Evolutionary conservation across 495 filamentous ascomycete species (phyloP).

Genomic region (Neurospora sp.): DNA sequence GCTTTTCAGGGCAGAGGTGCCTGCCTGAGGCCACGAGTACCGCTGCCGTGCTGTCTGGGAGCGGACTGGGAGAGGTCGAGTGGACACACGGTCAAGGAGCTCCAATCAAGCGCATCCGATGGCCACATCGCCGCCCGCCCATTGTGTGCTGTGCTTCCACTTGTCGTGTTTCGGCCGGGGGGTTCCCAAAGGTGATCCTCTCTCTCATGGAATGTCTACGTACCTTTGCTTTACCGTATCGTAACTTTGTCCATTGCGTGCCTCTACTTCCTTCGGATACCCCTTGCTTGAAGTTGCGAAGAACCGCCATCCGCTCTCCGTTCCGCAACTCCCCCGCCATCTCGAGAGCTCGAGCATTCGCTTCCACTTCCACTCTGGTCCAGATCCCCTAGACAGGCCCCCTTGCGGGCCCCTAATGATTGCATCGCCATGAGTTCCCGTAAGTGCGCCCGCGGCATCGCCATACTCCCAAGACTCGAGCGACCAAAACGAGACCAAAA

Average conservation of each 20-base stretch:
- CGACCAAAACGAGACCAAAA: background rate
- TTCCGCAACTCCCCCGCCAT: background rate
- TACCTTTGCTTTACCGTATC: background rate
- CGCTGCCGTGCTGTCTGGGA: background rate
- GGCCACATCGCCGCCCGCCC: background rate
- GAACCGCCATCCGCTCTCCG: background rate
- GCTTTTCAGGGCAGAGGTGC: background rate
- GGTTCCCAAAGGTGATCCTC: background rate
- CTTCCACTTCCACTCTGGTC: conserved; percentile 19
- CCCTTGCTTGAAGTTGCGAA: background rate
- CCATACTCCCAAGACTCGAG: background rate
- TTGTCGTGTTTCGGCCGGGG: background rate
- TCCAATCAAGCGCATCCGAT: background rate
- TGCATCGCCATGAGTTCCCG: conserved; percentile 35
- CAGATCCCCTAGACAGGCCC: conserved; percentile 28
- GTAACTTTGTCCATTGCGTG: background rate
- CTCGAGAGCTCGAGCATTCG: background rate
- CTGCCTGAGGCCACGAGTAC: background rate
- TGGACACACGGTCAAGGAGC: background rate
- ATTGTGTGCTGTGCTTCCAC: background rate
- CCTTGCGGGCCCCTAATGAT: conserved; percentile 24
- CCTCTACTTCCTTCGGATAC: background rate
- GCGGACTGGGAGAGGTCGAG: background rate
- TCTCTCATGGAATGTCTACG: background rate
- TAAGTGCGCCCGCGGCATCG: conserved; percentile 15